Evolutionary conservation across 371 early-diverging fungal species (phyloP), one percentile per base, ranked within the genome.

Genomic region (Dentiscutata heterogama): DNA sequence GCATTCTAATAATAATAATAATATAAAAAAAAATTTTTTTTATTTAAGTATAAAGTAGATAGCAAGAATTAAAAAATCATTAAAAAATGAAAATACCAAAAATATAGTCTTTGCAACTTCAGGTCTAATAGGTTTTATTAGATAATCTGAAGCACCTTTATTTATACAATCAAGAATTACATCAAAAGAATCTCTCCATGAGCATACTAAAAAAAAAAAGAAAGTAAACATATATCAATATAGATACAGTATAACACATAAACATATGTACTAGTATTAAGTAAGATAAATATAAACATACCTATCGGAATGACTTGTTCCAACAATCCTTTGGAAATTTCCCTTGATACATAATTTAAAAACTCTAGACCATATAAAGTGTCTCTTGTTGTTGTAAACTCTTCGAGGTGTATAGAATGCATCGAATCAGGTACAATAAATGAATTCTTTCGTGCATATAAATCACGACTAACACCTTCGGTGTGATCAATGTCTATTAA

Each of bases 101-200:
- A 77, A 82, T n/a, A 82, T 31, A 50, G 83, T 82, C 58, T 82
- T 82, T 31, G 78, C 83, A 13, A 78, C 78, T 60, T 82, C 78
- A 14, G 68, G 53, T 20, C 83, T 35, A 16, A 82, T 68, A 18
- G 83, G 83, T 58, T 82, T 82, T 65, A 82, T 35, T 39, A 82
- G 25, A 71, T 82, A 82, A 51, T 82, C 83, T 8, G 7, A 72
- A 11, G 83, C 83, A 11, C 83, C 83, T 53, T 78, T 56, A 14
- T 82, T 77, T 29, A 82, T 58, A 31, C 83, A 82, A n/a, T 77
- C 60, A 20, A 61, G 22, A 68, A 82, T 82, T 27, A 78, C 35
- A 11, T 82, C 78, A 0, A 56, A 27, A 35, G 78, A 78, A 53
- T 74, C 77, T 61, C 67, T 77, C 16, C 54, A 76, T 16, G 82